Evolutionary conservation across 176 grass and related monocot species (phyloP), one percentile per base, ranked within the genome.

Genomic region (Bolboschoenus planiculmis): DNA sequence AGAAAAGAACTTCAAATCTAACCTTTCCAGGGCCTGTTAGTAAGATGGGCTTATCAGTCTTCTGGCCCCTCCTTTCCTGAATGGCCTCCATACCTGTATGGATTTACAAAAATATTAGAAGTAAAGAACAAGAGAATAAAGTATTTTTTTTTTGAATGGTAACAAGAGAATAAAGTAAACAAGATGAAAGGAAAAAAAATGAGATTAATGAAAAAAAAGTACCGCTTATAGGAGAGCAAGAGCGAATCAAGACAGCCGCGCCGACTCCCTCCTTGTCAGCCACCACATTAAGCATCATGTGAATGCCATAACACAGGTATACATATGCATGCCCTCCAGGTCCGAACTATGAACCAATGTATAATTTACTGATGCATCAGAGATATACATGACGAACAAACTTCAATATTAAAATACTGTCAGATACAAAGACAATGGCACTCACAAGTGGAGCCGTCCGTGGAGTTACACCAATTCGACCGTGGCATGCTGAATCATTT

Each of bases 281-380:
- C 13, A 98, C 92, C 31, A 98, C 59, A 85, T 98, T 95, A 75
- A 95, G 95, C 95, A 98, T 98, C 89, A 95, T 93, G 79, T 95
- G 92, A 7, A 95, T 87, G n/a, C 90, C 95, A 81, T 95, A 98
- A 83, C 95, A 95, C 2, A 98, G 87, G 40, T 95, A 95, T 26
- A 98, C 95, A 87, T 95, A 95, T 0, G 92, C 87, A 90, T 93
- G 95, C 55, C 95, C 95, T 78, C 92, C 92, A 0, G 90, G 89
- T 71, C 95, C 95, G 85, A 98, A 98, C 95, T 98, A 80, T 67
- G 40, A 75, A 29, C 5, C 10, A 3, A 76, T n/a, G 30, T 35
- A 73, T 56, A 37, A 33, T 75, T 35, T 27, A 15, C 68, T 58
- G 26, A 60, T 37, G 18, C n/a, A 23, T 80, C 55, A 72, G 18